Conservation (phyloP, 768 basidiomycete genomes). For the Leccinum boreale region DNA sequence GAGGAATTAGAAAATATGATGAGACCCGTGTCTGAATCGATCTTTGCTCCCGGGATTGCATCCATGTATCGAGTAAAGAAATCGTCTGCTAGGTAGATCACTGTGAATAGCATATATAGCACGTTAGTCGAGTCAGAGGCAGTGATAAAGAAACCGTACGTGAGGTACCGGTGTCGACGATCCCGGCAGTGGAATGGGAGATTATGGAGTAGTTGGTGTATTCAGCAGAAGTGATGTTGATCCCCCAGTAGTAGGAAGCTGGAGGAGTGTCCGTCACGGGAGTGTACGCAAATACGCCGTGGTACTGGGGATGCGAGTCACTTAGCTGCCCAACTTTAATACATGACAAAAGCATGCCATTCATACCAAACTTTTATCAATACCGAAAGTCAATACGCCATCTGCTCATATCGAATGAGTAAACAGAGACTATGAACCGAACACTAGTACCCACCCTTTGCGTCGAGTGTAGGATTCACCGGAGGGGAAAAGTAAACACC, state of each 20-base stretch:
- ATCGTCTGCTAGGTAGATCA: constrained; percentile 11
- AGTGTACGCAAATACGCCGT: constrained; percentile 18
- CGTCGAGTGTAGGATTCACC: too few species aligned
- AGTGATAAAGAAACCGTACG: not conserved
- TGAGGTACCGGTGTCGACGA: not conserved
- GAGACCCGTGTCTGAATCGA: not conserved
- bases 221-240: constrained; percentile 19
- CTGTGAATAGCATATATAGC: not conserved
- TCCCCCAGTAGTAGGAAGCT: constrained; percentile 26
- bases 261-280: constrained; percentile 28
- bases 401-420: not conserved
- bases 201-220: constrained; percentile 15
- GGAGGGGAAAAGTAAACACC: not conserved
- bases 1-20: constrained; percentile 8
- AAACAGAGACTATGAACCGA: not conserved
- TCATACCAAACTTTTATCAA: not conserved
- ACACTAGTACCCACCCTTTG: not conserved
- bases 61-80: constrained; percentile 6
- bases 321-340: not conserved
- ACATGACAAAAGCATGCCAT: not conserved
- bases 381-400: not conserved
- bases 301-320: constrained; percentile 12
- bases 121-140: not conserved
- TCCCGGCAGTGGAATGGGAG: not conserved
- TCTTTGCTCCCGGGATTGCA: constrained; percentile 12